These are phyloP conservation scores for Xylaria flabelliformis DNA, from an alignment of 495 filamentous ascomycete genomes.

Conservation along the genomic window DNA sequence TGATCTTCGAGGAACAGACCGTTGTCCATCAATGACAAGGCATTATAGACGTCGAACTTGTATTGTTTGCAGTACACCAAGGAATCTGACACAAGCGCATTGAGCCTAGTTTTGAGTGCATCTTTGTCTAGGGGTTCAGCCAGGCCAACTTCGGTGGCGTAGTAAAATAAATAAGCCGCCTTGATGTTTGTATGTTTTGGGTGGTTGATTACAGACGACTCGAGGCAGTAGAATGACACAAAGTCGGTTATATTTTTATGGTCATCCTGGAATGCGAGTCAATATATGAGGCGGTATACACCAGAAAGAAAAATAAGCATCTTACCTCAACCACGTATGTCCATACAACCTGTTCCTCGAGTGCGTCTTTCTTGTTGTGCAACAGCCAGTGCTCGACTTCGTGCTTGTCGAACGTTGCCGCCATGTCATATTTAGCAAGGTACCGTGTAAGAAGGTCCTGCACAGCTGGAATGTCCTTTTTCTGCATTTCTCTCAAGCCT, in stretches of 20 bases:
- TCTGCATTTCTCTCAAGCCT: slow-evolving; percentile 80
- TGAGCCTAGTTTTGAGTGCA: slow-evolving; percentile 73
- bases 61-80: slow-evolving; percentile 85
- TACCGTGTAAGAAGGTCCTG: slow-evolving; percentile 77
- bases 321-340: slow-evolving; percentile 85
- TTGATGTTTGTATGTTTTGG: slow-evolving; percentile 76
- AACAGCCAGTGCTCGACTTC: slow-evolving; percentile 91
- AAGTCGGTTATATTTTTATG: slow-evolving; percentile 89
- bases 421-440: slow-evolving; percentile 78
- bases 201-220: slow-evolving; percentile 85
- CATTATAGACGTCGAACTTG: slow-evolving; percentile 96
- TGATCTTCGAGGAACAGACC: slow-evolving; percentile 88
- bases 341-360: slow-evolving; percentile 84
- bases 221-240: slow-evolving; percentile 94
- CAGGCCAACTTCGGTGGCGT: slow-evolving; percentile 85
- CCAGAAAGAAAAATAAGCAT: not conserved
- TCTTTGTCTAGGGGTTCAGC: slow-evolving; percentile 55
- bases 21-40: slow-evolving; percentile 91
- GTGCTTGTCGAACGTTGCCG: slow-evolving; percentile 76
- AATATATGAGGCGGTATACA: not conserved
- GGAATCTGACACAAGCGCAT: slow-evolving; percentile 79
- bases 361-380: slow-evolving; percentile 60
- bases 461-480: slow-evolving; percentile 81
- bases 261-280: slow-evolving; percentile 41
- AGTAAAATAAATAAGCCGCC: slow-evolving; percentile 96